phyloP scores from a whole-genome alignment of 176 grass and related monocot species.

The Paspalum notatum region DNA sequence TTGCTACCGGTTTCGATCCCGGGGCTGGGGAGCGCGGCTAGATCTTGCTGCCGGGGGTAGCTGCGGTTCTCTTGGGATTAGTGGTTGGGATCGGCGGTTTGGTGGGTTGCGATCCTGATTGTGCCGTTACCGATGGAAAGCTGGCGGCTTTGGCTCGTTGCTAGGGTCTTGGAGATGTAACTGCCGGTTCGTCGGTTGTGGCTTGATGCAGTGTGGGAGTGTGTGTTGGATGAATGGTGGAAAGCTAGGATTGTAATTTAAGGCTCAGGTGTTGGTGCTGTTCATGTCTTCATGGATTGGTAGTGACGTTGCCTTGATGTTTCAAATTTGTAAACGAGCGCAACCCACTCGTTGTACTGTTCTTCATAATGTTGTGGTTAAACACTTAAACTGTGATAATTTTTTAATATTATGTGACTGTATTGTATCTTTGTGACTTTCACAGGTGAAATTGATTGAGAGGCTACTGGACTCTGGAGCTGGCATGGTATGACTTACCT shows the following conservation, averaged over 20 bases:
- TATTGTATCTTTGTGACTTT: slow-evolving; percentile 23
- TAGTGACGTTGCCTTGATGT: slow-evolving; percentile 24
- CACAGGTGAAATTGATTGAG: slow-evolving; percentile 19
- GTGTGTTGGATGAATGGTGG: slow-evolving; percentile 12
- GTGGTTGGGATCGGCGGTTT: background rate
- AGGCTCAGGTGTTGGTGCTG: background rate
- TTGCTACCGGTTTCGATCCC: background rate
- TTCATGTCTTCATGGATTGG: background rate
- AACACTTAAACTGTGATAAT: too few relatives aligned
- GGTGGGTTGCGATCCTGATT: background rate
- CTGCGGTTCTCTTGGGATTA: slow-evolving; percentile 23
- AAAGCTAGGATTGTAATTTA: slow-evolving; percentile 3
- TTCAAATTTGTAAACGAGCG: background rate
- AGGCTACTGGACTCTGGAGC: slow-evolving; percentile 15
- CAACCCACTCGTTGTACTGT: background rate
- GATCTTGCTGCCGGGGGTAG: slow-evolving; percentile 30
- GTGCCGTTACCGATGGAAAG: background rate
- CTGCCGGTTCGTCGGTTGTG: background rate
- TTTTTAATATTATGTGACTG: slow-evolving; percentile 33
- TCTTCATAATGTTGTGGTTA: slow-evolving; percentile 10
- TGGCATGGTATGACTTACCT: slow-evolving; percentile 6
- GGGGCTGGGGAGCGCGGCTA: background rate
- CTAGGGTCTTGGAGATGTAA: slow-evolving; percentile 15
- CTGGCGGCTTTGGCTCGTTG: background rate
- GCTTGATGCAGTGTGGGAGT: too few relatives aligned